Evolutionary conservation across 495 filamentous ascomycete species (phyloP).

Genomic region (Penicillium paxilli): DNA sequence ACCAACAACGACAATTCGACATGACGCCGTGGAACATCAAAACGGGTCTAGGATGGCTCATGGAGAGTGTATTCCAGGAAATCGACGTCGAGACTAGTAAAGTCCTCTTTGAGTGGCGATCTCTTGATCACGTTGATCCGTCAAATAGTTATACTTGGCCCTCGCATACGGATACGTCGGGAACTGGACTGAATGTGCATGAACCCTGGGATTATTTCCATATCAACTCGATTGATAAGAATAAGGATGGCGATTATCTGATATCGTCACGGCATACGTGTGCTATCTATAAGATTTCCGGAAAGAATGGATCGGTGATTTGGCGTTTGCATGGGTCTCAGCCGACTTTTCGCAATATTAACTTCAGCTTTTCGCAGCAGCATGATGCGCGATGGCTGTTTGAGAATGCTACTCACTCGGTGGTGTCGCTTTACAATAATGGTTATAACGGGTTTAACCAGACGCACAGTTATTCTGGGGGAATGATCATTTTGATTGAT

Average conservation of each 20-base stretch:
- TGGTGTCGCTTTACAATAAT: conserved; percentile 59
- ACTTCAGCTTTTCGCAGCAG: conserved; percentile 61
- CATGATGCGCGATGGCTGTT: conserved; percentile 60
- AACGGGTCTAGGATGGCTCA: conserved; percentile 48
- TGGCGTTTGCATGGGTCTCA: conserved; percentile 57
- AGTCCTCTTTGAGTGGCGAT: conserved; percentile 55
- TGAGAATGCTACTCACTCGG: conserved; percentile 50
- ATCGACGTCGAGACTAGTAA: conserved; percentile 50
- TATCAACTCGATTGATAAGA: conserved; percentile 65
- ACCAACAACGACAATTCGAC: conserved; percentile 55
- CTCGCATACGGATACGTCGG: conserved; percentile 46
- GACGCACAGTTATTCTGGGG: conserved; percentile 50
- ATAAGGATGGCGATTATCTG: conserved; percentile 56
- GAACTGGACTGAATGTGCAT: conserved; percentile 40
- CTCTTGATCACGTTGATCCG: conserved; percentile 52
- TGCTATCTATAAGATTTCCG: conserved; percentile 61
- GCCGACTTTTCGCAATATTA: conserved; percentile 46
- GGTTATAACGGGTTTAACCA: conserved; percentile 50
- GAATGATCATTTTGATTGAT: conserved; percentile 59
- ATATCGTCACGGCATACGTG: conserved; percentile 60
- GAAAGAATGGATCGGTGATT: conserved; percentile 55
- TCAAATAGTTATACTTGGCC: conserved; percentile 45
- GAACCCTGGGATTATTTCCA: conserved; percentile 66
- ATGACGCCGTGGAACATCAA: conserved; percentile 52
- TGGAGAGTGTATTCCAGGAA: conserved; percentile 53